These are phyloP conservation scores for Mycena sanguinolenta DNA, from an alignment of 768 basidiomycete species.

Conservation along the genomic window DNA sequence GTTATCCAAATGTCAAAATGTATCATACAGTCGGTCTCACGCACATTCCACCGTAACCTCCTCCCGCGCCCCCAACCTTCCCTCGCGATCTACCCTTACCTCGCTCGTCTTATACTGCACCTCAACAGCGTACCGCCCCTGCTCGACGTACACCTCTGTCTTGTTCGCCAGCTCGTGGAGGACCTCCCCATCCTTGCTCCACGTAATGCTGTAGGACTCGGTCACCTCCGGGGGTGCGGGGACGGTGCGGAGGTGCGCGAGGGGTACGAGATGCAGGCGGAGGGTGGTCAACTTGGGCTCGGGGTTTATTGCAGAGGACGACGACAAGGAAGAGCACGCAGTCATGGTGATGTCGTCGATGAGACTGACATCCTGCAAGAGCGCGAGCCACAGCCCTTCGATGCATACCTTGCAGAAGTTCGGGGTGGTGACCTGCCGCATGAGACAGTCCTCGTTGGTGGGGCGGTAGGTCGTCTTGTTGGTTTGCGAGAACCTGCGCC, in stretches of 20 bases:
- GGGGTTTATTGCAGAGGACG: slow-evolving; percentile 45
- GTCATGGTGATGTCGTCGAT: slow-evolving; percentile 68
- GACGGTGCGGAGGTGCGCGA: slow-evolving; percentile 66
- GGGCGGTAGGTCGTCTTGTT: slow-evolving; percentile 83
- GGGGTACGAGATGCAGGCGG: slow-evolving; percentile 67
- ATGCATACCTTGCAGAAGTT: slow-evolving; percentile 82
- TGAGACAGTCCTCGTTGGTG: slow-evolving; percentile 86
- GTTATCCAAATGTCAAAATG: too few species aligned
- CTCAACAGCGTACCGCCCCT: slow-evolving; percentile 59
- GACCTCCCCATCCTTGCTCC: slow-evolving; percentile 63
- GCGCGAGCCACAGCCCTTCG: slow-evolving; percentile 80
- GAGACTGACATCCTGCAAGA: slow-evolving; percentile 70
- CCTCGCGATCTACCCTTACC: slow-evolving; percentile 59
- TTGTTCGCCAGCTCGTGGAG: slow-evolving; percentile 63
- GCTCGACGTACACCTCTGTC: slow-evolving; percentile 59
- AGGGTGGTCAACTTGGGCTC: slow-evolving; percentile 42
- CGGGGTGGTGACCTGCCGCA: slow-evolving; percentile 78
- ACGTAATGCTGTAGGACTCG: slow-evolving; percentile 70
- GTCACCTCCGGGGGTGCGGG: slow-evolving; percentile 41
- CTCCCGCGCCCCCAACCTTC: not conserved
- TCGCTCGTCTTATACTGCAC: slow-evolving; percentile 70
- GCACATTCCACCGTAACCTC: not conserved
- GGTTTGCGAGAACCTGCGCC: slow-evolving; percentile 68
- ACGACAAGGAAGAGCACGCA: too few species aligned
- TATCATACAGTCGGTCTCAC: too few species aligned